phyloP scores from a whole-genome alignment of 495 filamentous ascomycete species.

The Staphylotrichum longicolle region DNA sequence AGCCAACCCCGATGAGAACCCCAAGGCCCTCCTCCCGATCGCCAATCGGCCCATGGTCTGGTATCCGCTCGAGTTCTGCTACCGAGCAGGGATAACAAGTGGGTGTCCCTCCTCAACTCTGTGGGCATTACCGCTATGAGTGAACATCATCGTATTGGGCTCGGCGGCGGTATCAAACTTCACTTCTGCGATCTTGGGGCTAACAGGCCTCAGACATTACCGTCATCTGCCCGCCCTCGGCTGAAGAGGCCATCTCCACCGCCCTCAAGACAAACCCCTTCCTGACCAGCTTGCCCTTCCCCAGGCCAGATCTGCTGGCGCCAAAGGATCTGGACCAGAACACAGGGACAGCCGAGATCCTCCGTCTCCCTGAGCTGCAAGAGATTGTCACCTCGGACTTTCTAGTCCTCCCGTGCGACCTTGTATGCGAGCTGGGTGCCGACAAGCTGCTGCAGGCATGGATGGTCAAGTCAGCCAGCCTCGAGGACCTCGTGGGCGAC shows the following conservation, averaged over 20 bases:
- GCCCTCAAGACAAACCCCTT: conserved; percentile 84
- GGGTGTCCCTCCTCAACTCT: conserved; percentile 26
- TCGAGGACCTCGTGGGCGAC: conserved; percentile 47
- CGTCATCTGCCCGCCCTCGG: conserved; percentile 76
- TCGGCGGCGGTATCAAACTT: no score
- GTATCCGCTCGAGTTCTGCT: conserved; percentile 90
- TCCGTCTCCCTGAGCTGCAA: conserved; percentile 73
- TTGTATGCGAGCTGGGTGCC: conserved; percentile 86
- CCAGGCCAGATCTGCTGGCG: conserved; percentile 70
- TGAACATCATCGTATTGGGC: no score
- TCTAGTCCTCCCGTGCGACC: conserved; percentile 86
- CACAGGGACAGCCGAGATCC: conserved; percentile 85
- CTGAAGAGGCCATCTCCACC: conserved; percentile 65
- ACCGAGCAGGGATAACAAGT: conserved; percentile 80
- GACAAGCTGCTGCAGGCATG: conserved; percentile 81
- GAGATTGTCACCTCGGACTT: conserved; percentile 76
- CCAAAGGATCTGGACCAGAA: conserved; percentile 69
- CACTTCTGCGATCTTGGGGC: not conserved
- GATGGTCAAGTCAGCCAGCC: conserved; percentile 79
- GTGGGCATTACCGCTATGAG: no score
- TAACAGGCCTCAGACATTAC: conserved; percentile 63
- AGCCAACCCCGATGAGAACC: conserved; percentile 79
- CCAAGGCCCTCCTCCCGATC: conserved; percentile 86
- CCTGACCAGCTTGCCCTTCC: conserved; percentile 74
- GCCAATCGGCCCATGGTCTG: conserved; percentile 96